These are phyloP conservation scores for Kurtzmaniella quercitrusa DNA, from an alignment of 1,139 yeast species.

Conservation along the genomic window DNA sequence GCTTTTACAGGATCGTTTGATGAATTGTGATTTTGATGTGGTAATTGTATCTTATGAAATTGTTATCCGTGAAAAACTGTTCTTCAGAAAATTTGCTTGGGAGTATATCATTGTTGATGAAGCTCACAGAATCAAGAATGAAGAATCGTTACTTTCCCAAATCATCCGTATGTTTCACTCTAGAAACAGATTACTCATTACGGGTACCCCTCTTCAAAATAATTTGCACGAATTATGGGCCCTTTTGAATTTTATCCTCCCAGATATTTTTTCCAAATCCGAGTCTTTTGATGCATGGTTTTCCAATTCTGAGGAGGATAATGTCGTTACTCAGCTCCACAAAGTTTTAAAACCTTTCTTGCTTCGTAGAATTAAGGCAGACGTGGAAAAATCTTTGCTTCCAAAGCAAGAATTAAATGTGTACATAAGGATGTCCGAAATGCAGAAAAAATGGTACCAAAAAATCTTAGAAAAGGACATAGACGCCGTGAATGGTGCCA, in stretches of 20 bases:
- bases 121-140: slow-evolving; percentile 95
- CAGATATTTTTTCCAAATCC: slow-evolving; percentile 92
- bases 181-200: slow-evolving; percentile 76
- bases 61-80: slow-evolving; percentile 82
- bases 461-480: slow-evolving; percentile 86
- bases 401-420: slow-evolving; percentile 90
- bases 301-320: slow-evolving; percentile 34
- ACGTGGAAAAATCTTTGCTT: slow-evolving; percentile 84
- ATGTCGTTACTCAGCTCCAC: slow-evolving; percentile 79
- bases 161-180: slow-evolving; percentile 85
- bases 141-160: slow-evolving; percentile 84
- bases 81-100: slow-evolving; percentile 83
- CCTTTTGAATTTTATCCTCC: slow-evolving; percentile 77
- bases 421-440: slow-evolving; percentile 89
- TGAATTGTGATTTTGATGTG: slow-evolving; percentile 81
- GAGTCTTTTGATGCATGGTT: slow-evolving; percentile 93
- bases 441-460: slow-evolving; percentile 92
- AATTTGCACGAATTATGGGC: slow-evolving; percentile 97
- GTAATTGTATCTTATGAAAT: slow-evolving; percentile 89
- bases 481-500: slow-evolving; percentile 93
- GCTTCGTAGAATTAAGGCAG: slow-evolving; percentile 84
- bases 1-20: slow-evolving; percentile 54
- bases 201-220: slow-evolving; percentile 96
- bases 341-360: slow-evolving; percentile 84
- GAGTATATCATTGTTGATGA: slow-evolving; percentile 93